These are phyloP conservation scores for Lepidium didymum DNA, from an alignment of 345 rosid genomes.

Conservation along the genomic window DNA sequence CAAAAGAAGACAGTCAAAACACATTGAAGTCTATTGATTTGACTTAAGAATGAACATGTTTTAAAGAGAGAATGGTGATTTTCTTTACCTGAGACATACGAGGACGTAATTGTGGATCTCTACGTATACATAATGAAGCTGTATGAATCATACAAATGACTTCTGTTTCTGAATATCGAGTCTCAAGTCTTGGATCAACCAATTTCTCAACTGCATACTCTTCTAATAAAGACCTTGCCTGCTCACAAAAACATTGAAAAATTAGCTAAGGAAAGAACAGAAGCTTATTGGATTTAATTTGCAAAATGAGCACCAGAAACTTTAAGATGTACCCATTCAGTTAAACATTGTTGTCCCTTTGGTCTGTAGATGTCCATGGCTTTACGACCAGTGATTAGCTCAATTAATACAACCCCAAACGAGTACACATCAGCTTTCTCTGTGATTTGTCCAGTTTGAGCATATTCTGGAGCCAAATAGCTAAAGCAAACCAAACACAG, in stretches of 20 bases:
- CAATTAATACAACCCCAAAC: constrained; percentile 86
- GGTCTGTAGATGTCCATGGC: constrained; percentile 87
- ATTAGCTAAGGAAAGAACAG: neutral
- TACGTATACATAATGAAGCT: constrained; percentile 77
- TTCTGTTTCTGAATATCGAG: constrained; percentile 53
- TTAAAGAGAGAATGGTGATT: neutral
- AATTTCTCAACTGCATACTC: constrained; percentile 65
- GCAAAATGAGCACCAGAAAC: neutral
- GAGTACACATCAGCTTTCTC: constrained; percentile 98
- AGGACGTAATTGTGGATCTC: constrained; percentile 84
- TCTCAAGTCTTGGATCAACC: constrained; percentile 61
- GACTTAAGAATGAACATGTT: neutral
- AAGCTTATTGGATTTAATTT: neutral
- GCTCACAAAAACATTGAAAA: neutral
- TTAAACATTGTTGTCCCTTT: constrained; percentile 92
- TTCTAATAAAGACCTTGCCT: constrained; percentile 91
- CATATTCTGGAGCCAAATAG: constrained; percentile 96
- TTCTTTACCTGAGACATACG: constrained; percentile 89
- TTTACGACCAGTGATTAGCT: constrained; percentile 92
- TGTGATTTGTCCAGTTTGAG: constrained; percentile 95
- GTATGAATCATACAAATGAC: constrained; percentile 88
- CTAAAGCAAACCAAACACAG: constrained; percentile 31
- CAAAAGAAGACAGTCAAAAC: neutral
- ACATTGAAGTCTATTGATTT: neutral
- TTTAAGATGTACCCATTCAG: constrained; percentile 73